Percentiles rank a stretch among this genome's conserved stretches.
Evolutionary conservation across 805 yeast genomes (phyloP).

Genomic region (Novakomyces olei): DNA sequence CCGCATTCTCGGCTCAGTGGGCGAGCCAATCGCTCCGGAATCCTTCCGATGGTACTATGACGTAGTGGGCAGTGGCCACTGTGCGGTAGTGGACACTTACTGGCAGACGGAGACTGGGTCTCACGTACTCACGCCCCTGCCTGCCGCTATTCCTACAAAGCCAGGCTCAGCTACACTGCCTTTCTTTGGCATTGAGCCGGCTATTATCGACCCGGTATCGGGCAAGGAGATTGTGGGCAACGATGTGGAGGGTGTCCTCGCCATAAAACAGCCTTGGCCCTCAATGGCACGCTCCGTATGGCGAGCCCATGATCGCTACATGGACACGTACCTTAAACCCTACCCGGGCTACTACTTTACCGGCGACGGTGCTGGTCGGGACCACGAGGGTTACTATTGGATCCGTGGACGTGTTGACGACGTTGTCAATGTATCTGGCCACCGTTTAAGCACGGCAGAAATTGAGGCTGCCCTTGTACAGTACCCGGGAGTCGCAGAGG

Average conservation of each 20-base stretch:
- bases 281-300: slow-evolving; percentile 95
- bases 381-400: slow-evolving; percentile 91
- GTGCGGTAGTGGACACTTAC: slow-evolving; percentile 87
- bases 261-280: slow-evolving; percentile 83
- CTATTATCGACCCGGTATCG: slow-evolving; percentile 75
- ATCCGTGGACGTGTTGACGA: slow-evolving; percentile 97
- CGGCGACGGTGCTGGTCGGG: slow-evolving; percentile 98
- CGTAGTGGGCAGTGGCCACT: slow-evolving; percentile 68
- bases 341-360: slow-evolving; percentile 88
- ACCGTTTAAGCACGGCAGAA: slow-evolving; percentile 94
- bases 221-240: slow-evolving; percentile 69
- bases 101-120: slow-evolving; percentile 99
- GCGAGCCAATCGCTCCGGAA: slow-evolving; percentile 96
- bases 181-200: slow-evolving; percentile 83
- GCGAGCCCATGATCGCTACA: slow-evolving; percentile 64
- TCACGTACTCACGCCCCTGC: slow-evolving; percentile 80
- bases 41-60: slow-evolving; percentile 97
- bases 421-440: slow-evolving; percentile 94
- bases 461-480: slow-evolving; percentile 79
- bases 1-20: slow-evolving; percentile 88
- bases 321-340: slow-evolving; percentile 82
- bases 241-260: slow-evolving; percentile 91
- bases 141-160: slow-evolving; percentile 85
- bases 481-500: slow-evolving; percentile 62
- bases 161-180: slow-evolving; percentile 96